phyloP scores from a whole-genome alignment of 2,329 filamentous ascomycete species.

The Cladobotryum mycophilum region DNA sequence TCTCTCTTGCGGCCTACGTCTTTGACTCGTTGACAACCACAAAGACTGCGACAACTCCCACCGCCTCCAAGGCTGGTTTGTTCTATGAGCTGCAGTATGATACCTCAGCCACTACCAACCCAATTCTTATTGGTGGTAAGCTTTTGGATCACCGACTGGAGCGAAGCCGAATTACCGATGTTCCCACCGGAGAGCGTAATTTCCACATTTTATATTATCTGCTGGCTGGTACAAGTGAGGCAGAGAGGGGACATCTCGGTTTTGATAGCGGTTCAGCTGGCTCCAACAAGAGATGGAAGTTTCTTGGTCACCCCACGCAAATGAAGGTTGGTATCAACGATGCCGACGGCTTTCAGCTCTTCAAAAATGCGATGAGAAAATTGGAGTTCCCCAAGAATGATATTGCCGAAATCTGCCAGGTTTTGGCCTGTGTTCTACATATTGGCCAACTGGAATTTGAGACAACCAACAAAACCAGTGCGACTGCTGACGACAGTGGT shows the following conservation, averaged over 20 bases:
- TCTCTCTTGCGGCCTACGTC: constrained; percentile 88
- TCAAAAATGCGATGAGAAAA: constrained; percentile 91
- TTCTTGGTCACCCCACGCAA: constrained; percentile 91
- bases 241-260: constrained; percentile 80
- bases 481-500: constrained; percentile 81
- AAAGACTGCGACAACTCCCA: constrained; percentile 91
- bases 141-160: constrained; percentile 90
- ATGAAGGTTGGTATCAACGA: constrained; percentile 97
- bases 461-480: constrained; percentile 71
- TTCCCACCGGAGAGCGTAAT: constrained; percentile 92
- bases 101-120: constrained; percentile 74
- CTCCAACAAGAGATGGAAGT: constrained; percentile 81
- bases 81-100: constrained; percentile 98
- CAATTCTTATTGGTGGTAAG: constrained; percentile 88
- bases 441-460: constrained; percentile 95
- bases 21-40: constrained; percentile 96
- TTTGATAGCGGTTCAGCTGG: constrained; percentile 47
- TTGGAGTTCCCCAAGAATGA: constrained; percentile 89
- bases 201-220: constrained; percentile 97
- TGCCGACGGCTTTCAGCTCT: constrained; percentile 89
- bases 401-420: constrained; percentile 94
- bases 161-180: constrained; percentile 80
- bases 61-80: constrained; percentile 89
- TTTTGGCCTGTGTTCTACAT: constrained; percentile 90
- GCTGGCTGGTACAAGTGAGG: constrained; percentile 80